Base-by-base conservation (phyloP, 1,284 basidiomycete species). In the Marasmius oreades region DNA sequence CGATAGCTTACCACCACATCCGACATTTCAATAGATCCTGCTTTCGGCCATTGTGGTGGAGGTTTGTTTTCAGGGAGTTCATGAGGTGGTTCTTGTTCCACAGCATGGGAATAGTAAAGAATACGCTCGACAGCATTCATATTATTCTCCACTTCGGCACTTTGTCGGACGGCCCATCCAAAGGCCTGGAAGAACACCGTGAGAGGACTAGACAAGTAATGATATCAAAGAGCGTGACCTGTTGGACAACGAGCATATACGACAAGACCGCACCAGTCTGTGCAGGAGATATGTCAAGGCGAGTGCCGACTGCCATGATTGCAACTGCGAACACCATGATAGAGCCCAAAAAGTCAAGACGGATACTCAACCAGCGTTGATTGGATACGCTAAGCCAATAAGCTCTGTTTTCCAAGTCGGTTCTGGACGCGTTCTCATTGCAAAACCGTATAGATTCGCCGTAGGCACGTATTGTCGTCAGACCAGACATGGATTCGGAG, bases 331-430 rank as follows among this genome's bases (percentile, higher is more conserved):
- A 89, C 0, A 87, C 88, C 42, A 96, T 73, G 12, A 90, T 58
- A 2, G 84, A 81, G 31, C 93, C 93, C 46, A 96, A 78, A 60
- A 90, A 85, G 70, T 96, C 94, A 42, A 97, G 78, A 18, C 94
- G 86, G 39, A 95, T 82, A 59, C 90, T 91, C 22, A 96, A 85
- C 92, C 93, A 95, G 55, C 92, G 82, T 81, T 90, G 89, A 69
- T 93, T 94, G 11, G 82, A 77, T 22, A 90, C 80, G 0, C 90
- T 93, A 58, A 96, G 70, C 83, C 88, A 93, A 69, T 95, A 96
- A 2, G 93, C 93, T 31, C 91, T 82, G 67, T 97, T 96, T 73
- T 98, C 93, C 45, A 90, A 74, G 63, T 98, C 90, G 52, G 95
- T 80, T 16, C 85, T 79, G 42, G 82, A 76, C 61, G 87, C 78